Evolutionary conservation across 2,329 filamentous ascomycete species (phyloP).

Genomic region (Xylaria sp.): DNA sequence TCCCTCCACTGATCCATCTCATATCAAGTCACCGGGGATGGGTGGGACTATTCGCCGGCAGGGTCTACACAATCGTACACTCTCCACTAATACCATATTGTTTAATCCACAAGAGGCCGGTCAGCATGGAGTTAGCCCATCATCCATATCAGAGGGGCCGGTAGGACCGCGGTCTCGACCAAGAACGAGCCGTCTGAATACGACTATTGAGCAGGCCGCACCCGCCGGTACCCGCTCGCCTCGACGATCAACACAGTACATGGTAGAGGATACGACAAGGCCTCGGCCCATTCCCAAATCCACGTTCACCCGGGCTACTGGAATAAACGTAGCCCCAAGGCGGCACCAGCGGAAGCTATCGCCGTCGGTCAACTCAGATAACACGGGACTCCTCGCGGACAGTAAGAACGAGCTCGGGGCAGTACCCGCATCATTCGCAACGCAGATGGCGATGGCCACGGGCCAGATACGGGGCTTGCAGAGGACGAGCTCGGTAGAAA

Average conservation of each 20-base stretch:
- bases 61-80: constrained; percentile 69
- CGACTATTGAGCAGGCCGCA: constrained; percentile 45
- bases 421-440: constrained; percentile 78
- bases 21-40: constrained; percentile 42
- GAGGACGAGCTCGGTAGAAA: constrained; percentile 39
- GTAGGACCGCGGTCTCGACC: constrained; percentile 43
- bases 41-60: constrained; percentile 44
- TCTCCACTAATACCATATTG: constrained; percentile 83
- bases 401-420: constrained; percentile 66
- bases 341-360: constrained; percentile 53
- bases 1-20: constrained; percentile 41
- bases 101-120: constrained; percentile 70
- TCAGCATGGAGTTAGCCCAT: constrained; percentile 46
- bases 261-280: constrained; percentile 50
- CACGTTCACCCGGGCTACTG: constrained; percentile 59
- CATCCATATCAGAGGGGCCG: constrained; percentile 50
- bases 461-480: constrained; percentile 60
- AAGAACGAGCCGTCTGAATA: constrained; percentile 47
- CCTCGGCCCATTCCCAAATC: constrained; percentile 66
- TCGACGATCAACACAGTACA: constrained; percentile 49
- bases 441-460: constrained; percentile 77
- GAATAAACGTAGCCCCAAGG: constrained; percentile 59
- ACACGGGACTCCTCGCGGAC: constrained; percentile 54
- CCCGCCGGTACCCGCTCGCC: constrained; percentile 53
- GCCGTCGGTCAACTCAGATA: constrained; percentile 68